Conservation (phyloP, 78 protist species). For the Goniomonas avonlea region DNA sequence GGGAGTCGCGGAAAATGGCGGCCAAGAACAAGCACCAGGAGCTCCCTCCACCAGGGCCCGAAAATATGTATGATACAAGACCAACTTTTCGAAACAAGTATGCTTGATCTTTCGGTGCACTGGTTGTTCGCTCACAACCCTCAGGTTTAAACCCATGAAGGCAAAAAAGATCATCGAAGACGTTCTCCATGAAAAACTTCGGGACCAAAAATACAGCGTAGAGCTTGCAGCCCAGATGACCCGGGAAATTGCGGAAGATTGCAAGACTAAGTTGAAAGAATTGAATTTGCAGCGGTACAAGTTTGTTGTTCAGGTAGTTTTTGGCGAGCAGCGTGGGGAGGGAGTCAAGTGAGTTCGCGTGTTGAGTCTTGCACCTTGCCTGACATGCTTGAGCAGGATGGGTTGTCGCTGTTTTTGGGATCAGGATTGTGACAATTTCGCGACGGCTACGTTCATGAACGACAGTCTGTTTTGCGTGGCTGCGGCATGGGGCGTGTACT, state of each 20-base stretch:
- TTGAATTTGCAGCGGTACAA: constrained; percentile 31
- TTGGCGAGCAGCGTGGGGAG: constrained; percentile 48
- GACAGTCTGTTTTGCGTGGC: constrained; percentile 34
- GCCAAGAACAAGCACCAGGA: no score
- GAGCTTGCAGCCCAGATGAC: not conserved
- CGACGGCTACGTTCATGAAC: constrained; percentile 12
- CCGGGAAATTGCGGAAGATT: constrained; percentile 17
- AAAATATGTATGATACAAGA: not conserved
- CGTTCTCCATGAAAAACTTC: not conserved
- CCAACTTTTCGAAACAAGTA: not conserved
- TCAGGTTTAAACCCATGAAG: constrained; percentile 2
- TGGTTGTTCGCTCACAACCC: not conserved
- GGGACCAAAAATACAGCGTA: not conserved
- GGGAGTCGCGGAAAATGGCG: no score
- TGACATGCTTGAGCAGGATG: not conserved
- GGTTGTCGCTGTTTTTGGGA: constrained; percentile 41
- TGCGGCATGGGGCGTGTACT: constrained; percentile 29
- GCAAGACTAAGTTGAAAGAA: constrained; percentile 24
- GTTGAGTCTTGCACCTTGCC: not conserved
- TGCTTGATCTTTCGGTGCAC: not conserved
- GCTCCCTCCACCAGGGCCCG: no score
- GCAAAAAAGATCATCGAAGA: constrained; percentile 7
- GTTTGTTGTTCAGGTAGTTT: constrained; percentile 31
- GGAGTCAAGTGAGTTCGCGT: constrained; percentile 9
- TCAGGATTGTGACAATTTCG: constrained; percentile 1